Evolutionary conservation across 805 yeast genomes (phyloP).

Genomic region (Barnettozyma botsteinii): DNA sequence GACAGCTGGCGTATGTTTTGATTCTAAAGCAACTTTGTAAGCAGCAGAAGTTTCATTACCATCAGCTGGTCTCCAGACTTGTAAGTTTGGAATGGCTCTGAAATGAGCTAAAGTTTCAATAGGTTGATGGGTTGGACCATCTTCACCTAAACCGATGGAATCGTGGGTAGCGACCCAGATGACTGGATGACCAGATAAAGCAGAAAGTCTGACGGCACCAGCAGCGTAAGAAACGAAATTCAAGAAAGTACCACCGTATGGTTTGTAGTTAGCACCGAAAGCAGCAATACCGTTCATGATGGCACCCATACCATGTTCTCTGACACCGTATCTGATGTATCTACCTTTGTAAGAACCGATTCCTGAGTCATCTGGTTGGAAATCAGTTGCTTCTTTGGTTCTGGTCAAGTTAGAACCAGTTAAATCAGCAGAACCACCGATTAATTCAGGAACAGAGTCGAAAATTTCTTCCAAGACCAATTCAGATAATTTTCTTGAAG

Average conservation of each 20-base stretch:
- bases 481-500: slow-evolving; percentile 93
- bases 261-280: slow-evolving; percentile 76
- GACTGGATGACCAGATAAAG: slow-evolving; percentile 77
- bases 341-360: slow-evolving; percentile 88
- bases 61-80: slow-evolving; percentile 92
- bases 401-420: slow-evolving; percentile 96
- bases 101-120: slow-evolving; percentile 83
- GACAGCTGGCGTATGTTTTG: slow-evolving; percentile 62
- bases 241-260: slow-evolving; percentile 96
- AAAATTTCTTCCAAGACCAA: slow-evolving; percentile 58
- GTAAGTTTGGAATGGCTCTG: slow-evolving; percentile 76
- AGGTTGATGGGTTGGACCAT: slow-evolving; percentile 93
- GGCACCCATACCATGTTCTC: slow-evolving; percentile 99
- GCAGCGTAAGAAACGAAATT: slow-evolving; percentile 85
- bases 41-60: slow-evolving; percentile 88
- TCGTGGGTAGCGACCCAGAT: slow-evolving; percentile 89
- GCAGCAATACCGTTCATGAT: slow-evolving; percentile 96
- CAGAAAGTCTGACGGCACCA: slow-evolving; percentile 83
- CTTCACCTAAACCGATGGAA: slow-evolving; percentile 88
- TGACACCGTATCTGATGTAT: slow-evolving; percentile 95
- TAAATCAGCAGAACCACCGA: slow-evolving; percentile 98
- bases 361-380: slow-evolving; percentile 80
- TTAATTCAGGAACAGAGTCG: slow-evolving; percentile 71
- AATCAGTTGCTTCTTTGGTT: slow-evolving; percentile 76
- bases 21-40: slow-evolving; percentile 57